Conservation (phyloP, 139 green algal species). For the Chlamydomonas sp. region DNA sequence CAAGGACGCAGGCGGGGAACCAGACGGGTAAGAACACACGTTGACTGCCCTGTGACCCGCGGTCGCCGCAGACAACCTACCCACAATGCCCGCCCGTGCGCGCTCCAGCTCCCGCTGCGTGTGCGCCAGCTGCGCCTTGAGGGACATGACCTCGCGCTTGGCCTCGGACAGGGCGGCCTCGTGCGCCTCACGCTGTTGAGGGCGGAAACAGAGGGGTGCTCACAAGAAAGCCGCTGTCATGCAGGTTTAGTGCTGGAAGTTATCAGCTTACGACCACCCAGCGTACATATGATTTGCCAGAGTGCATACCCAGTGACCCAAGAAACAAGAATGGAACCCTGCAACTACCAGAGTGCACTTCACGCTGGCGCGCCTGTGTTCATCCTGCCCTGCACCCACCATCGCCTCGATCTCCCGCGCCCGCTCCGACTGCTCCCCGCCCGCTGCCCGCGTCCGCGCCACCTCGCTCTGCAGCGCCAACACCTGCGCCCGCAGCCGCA, state of each 20-base stretch:
- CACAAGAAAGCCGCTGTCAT: no score
- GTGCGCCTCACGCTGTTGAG: neutral
- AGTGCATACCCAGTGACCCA: no score
- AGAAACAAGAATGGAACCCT: no score
- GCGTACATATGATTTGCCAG: no score
- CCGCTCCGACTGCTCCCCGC: neutral
- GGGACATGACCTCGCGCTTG: constrained; percentile 11
- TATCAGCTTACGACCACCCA: no score
- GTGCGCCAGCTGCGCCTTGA: neutral
- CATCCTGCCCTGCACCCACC: neutral
- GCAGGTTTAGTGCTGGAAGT: neutral
- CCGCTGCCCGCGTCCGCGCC: neutral
- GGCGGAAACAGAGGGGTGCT: neutral
- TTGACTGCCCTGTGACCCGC: no score
- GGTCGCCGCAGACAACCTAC: no score
- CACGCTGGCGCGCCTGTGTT: no score
- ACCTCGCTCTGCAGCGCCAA: constrained; percentile 31
- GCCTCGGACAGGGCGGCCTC: constrained; percentile 9
- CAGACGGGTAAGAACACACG: no score
- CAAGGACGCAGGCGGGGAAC: no score
- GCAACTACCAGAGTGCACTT: neutral
- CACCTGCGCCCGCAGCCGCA: constrained; percentile 45
- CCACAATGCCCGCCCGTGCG: constrained; percentile 15
- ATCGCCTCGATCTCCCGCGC: neutral
- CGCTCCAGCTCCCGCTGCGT: constrained; percentile 42